These are phyloP conservation scores for Neofusicoccum sp. DNA, from an alignment of 2,329 filamentous ascomycete genomes.

Conservation along the genomic window DNA sequence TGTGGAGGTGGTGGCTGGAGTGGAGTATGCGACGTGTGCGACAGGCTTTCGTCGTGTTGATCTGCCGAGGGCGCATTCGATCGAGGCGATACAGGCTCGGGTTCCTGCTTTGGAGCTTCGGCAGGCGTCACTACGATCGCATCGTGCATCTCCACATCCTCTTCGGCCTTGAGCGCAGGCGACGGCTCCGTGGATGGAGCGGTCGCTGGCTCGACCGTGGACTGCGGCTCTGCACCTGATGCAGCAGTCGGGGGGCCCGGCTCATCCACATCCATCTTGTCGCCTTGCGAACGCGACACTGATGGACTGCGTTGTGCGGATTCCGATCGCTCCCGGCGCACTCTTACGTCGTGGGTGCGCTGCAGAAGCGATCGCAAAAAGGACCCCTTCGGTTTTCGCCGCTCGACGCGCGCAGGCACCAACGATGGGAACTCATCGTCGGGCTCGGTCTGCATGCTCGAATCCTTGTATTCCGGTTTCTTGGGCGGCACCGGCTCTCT, in stretches of 20 bases:
- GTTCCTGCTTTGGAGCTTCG: background rate
- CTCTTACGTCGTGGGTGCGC: slow-evolving; percentile 37
- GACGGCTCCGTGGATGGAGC: slow-evolving; percentile 13
- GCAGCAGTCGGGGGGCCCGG: background rate
- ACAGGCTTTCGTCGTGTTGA: slow-evolving; percentile 20
- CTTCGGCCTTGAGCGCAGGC: slow-evolving; percentile 21
- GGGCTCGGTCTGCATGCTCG: slow-evolving; percentile 42
- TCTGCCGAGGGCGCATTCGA: slow-evolving; percentile 25
- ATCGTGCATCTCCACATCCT: slow-evolving; percentile 51
- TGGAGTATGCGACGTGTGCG: slow-evolving; percentile 29
- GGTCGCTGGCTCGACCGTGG: slow-evolving; percentile 25
- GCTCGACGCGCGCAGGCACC: slow-evolving; percentile 32
- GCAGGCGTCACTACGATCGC: slow-evolving; percentile 19
- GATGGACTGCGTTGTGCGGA: slow-evolving; percentile 30
- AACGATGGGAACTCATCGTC: slow-evolving; percentile 37
- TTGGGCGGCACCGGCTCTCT: slow-evolving; percentile 35
- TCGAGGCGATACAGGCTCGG: slow-evolving; percentile 14
- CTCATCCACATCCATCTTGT: slow-evolving; percentile 15
- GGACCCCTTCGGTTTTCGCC: slow-evolving; percentile 25
- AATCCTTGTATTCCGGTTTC: slow-evolving; percentile 27
- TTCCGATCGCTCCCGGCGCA: slow-evolving; percentile 36
- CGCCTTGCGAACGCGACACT: background rate
- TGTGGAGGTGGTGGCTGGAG: slow-evolving; percentile 34
- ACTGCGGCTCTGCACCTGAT: slow-evolving; percentile 16
- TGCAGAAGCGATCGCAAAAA: slow-evolving; percentile 39